Conservation (phyloP, 1,284 basidiomycete genomes). For the Lentinus polychrous region DNA sequence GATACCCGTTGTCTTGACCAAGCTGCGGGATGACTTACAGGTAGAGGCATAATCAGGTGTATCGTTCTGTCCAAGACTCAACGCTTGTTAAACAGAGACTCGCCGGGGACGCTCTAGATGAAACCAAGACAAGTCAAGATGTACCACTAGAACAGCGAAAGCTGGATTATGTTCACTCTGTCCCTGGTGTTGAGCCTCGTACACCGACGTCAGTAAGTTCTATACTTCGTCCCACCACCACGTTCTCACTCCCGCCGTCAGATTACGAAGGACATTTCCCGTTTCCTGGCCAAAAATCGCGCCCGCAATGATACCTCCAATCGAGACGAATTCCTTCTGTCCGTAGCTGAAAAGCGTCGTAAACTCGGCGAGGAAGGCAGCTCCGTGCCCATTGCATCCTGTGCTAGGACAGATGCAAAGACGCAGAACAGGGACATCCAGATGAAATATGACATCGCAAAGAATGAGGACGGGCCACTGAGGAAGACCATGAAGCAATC, state of each 20-base stretch:
- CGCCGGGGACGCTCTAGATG: neutral
- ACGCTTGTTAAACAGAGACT: too few relatives aligned
- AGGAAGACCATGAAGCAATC: conserved; percentile 42
- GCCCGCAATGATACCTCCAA: conserved; percentile 70
- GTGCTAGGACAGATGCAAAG: conserved; percentile 68
- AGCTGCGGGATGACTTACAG: conserved; percentile 43
- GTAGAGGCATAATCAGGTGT: conserved; percentile 37
- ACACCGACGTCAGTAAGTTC: conserved; percentile 51
- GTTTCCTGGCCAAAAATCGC: conserved; percentile 60
- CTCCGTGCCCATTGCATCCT: conserved; percentile 34
- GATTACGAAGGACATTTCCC: conserved; percentile 64
- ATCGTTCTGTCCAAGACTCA: neutral
- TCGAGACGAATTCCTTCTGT: conserved; percentile 61
- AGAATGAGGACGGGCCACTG: conserved; percentile 71
- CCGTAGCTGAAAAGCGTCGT: conserved; percentile 46
- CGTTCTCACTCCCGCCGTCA: conserved; percentile 21
- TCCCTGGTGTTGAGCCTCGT: conserved; percentile 36
- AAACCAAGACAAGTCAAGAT: conserved; percentile 10
- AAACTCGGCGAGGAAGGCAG: conserved; percentile 26
- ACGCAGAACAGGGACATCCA: conserved; percentile 63
- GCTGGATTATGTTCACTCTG: conserved; percentile 47
- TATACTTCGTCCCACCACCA: neutral
- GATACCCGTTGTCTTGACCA: conserved; percentile 47
- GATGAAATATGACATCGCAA: conserved; percentile 78
- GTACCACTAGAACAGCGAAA: conserved; percentile 55